phyloP scores from a whole-genome alignment of 2,329 filamentous ascomycete species.

The Xylariaceae sp. region DNA sequence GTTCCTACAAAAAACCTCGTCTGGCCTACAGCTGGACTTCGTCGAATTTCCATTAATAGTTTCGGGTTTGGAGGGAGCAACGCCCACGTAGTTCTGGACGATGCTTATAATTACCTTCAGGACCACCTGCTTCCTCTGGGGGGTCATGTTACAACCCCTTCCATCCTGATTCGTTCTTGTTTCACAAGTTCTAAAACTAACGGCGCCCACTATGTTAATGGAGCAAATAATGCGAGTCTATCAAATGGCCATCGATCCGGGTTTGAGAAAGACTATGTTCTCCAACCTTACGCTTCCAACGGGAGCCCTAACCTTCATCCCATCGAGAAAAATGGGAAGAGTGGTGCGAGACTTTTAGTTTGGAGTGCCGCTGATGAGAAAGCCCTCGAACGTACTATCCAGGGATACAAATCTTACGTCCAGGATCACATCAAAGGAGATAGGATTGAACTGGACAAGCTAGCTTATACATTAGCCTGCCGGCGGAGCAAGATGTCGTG shows the following conservation, averaged over 20 bases:
- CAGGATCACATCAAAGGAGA: neutral
- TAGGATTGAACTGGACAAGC: constrained; percentile 2
- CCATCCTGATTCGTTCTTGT: too few relatives aligned
- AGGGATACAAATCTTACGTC: constrained; percentile 15
- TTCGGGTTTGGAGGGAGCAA: constrained; percentile 18
- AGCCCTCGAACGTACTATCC: constrained; percentile 14
- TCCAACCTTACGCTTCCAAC: neutral
- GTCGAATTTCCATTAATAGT: constrained; percentile 23
- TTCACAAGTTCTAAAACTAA: neutral
- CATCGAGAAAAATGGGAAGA: neutral
- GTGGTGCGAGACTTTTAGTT: constrained; percentile 14
- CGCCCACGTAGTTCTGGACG: constrained; percentile 13
- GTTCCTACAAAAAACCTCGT: constrained; percentile 10
- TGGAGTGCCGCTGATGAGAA: constrained; percentile 21
- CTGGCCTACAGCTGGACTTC: constrained; percentile 32
- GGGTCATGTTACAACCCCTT: too few relatives aligned
- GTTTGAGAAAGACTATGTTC: too few relatives aligned
- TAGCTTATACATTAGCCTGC: constrained; percentile 22
- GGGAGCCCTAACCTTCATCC: neutral
- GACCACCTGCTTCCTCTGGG: constrained; percentile 1
- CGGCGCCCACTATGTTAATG: neutral
- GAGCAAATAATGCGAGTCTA: neutral
- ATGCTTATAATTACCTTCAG: constrained; percentile 10
- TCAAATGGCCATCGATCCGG: too few relatives aligned
- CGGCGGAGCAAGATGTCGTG: constrained; percentile 21